Evolutionary conservation across 495 filamentous ascomycete genomes (phyloP), one percentile per base, ranked within the genome.

Genomic region (Xylaria longipes): DNA sequence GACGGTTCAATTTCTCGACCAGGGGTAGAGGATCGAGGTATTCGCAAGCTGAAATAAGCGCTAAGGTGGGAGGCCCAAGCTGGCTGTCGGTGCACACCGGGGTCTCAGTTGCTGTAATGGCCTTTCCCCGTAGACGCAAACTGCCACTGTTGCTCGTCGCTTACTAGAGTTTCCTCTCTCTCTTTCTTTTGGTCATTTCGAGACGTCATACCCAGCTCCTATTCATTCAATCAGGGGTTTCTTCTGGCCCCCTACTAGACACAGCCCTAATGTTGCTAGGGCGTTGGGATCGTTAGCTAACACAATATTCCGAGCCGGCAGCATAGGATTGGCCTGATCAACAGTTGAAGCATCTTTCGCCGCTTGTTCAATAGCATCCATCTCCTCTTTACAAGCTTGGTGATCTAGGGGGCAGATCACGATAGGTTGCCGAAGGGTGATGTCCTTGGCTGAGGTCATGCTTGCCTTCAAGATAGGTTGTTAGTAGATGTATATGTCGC

Each of bases 331-430:
- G 61, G 95, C 92, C 0, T 91, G 90, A 74, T 93, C 92, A 57
- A 99, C 89, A 70, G 92, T 89, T 29, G 92, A 90, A 7, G 96
- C 95, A 70, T 98, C 95, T 79, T 94, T 94, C 2, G 96, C 96
- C 0, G 97, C 93, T 80, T 96, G 92, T 76, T 97, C 94, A 72
- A 98, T 98, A 9, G 94, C 94, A 76, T 97, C 94, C 93, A 99
- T 97, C 83, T 99, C 97, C 74, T 97, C 94, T 77, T 97, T 97
- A 83, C 96, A 98, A 15, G 91, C 93, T 69, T 95, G 93, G 74
- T 98, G 93, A 78, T 99, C 96, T 48, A 97, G 89, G 0, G 97
- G 96, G 74, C 95, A 98, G 61, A 99, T 95, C 56, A 98, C 93
- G 68, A 99, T 98, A 65, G 93, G 94, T 80, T 98, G 94, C 56